Evolutionary conservation across 2,329 filamentous ascomycete species (phyloP), one percentile per base, ranked within the genome.

Genomic region (Fusarium buxicola): DNA sequence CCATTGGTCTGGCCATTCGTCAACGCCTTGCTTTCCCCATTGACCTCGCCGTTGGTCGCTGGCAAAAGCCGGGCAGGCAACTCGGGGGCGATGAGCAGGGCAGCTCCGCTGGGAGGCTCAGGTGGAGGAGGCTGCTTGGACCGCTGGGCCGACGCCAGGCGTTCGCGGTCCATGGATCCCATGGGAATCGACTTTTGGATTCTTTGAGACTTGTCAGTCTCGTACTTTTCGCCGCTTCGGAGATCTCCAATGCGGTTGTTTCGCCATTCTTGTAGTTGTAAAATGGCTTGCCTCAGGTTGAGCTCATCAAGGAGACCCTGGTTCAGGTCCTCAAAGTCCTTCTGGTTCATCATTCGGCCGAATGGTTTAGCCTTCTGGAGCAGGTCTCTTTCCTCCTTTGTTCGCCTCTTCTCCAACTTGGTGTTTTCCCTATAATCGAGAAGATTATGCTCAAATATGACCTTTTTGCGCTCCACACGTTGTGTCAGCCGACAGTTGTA

Each of bases 331-430:
- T 96, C 91, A 71, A 96, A 98, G 75, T 99, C 95, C 41, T 89
- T 84, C 69, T 90, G 90, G 70, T 94, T 96, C 94, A 98, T 97
- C 86, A 98, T 96, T 36, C 94, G 87, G 3, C 93, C 94, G 71
- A 97, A 97, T 0, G 95, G 95, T 71, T 99, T 99, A 6, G 93
- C 91, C 74, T 96, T 97, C 78, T 94, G 94, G 13, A 97, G 77
- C 12, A 98, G 78, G 49, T 98, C 95, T 50, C 90, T 87, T 76
- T 99, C 95, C 74, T 99, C 95, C 73, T 98, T 98, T 1, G 92
- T 96, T 30, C 94, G 87, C 78, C 94, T 97, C 85, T 98, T 99
- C 73, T 99, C 95, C 5, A 89, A 76, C 46, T 92, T 91, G 24
- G 86, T 90, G 74, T 97, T 97, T 76, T 97, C 96, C 61, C 93